These are phyloP conservation scores for Akebia trifoliata DNA, from an alignment of 164 flowering plant species.

Conservation along the genomic window DNA sequence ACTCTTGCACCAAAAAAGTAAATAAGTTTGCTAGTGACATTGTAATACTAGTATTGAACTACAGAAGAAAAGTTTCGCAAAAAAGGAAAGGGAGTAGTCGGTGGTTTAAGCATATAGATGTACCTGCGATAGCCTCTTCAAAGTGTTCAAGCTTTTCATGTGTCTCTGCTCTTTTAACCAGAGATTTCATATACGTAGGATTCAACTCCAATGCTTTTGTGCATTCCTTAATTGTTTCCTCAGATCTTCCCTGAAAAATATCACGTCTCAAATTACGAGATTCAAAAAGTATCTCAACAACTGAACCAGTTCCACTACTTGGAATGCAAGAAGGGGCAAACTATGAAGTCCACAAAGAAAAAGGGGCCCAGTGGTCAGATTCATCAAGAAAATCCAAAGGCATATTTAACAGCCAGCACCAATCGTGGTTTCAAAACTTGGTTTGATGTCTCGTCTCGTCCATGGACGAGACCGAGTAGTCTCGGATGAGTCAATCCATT, in stretches of 20 bases:
- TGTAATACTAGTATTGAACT: background rate
- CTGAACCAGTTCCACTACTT: too few species aligned
- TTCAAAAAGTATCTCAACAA: background rate
- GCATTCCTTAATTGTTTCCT: slow-evolving; percentile 82
- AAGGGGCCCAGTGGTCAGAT: background rate
- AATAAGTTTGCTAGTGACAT: background rate
- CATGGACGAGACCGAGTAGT: too few species aligned
- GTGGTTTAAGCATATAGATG: background rate
- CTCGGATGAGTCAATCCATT: too few species aligned
- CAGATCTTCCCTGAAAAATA: slow-evolving; percentile 56
- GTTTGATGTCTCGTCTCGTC: too few species aligned
- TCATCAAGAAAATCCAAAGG: background rate
- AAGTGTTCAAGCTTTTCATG: slow-evolving; percentile 86
- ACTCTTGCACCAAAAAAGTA: background rate
- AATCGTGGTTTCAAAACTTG: too few species aligned
- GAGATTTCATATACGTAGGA: slow-evolving; percentile 74
- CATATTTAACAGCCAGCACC: too few species aligned
- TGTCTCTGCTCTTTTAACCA: slow-evolving; percentile 78
- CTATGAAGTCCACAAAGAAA: background rate
- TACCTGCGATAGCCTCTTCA: slow-evolving; percentile 92
- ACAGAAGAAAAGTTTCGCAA: background rate
- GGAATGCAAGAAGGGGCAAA: background rate
- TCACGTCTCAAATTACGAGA: background rate
- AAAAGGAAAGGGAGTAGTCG: background rate
- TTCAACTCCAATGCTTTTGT: slow-evolving; percentile 81